Conservation (phyloP, 2,329 filamentous ascomycete genomes). For the Verticillium isaacii region DNA sequence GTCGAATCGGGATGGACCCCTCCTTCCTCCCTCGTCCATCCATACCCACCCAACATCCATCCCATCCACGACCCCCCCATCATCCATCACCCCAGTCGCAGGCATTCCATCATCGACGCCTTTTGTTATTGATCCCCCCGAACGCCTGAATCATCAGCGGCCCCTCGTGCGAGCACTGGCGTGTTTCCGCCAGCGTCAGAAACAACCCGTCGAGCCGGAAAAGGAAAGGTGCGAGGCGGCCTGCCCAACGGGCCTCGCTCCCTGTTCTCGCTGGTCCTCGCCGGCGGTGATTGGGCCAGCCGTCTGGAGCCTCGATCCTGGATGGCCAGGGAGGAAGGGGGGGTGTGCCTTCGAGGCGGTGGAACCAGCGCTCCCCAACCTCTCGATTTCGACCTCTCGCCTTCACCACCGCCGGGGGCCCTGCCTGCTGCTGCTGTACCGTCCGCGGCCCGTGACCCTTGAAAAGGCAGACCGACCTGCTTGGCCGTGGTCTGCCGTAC, state of each 20-base stretch:
- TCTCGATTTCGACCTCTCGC: slow-evolving; percentile 22
- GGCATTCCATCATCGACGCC: background rate
- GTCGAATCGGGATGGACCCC: slow-evolving; percentile 5
- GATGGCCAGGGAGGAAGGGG: background rate
- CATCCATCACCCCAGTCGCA: background rate
- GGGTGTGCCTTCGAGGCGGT: slow-evolving; percentile 3
- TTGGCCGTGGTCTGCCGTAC: background rate
- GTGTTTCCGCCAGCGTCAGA: background rate
- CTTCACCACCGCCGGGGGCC: no score
- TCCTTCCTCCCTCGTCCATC: background rate
- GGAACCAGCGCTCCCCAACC: slow-evolving; percentile 21
- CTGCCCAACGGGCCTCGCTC: slow-evolving; percentile 3
- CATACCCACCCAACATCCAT: background rate
- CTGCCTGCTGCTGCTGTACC: background rate
- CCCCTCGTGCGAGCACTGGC: background rate
- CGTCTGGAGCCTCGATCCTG: slow-evolving; percentile 4
- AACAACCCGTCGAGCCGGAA: background rate
- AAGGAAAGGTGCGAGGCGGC: background rate
- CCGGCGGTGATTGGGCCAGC: slow-evolving; percentile 5
- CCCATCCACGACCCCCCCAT: slow-evolving; percentile 1
- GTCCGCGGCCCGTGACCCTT: background rate
- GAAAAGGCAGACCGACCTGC: background rate
- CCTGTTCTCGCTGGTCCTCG: background rate
- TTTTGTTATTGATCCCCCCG: background rate
- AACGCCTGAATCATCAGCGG: background rate